Evolutionary conservation across 2,329 filamentous ascomycete species (phyloP), one percentile per base, ranked within the genome.

Genomic region (Fusarium coicis): DNA sequence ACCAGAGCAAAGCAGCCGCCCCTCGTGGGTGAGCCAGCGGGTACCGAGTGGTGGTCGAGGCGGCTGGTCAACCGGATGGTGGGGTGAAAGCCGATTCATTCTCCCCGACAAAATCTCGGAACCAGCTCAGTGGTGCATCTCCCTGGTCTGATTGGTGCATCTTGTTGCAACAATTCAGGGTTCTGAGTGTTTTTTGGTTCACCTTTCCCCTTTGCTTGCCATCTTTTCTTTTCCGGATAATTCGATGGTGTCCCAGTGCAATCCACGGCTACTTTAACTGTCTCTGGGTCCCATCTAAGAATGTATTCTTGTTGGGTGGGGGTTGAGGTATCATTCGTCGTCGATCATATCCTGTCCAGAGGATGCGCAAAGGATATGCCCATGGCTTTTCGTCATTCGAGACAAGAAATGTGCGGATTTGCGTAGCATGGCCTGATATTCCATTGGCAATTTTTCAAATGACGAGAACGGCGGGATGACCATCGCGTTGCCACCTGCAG

Each of bases 41-140:
- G 63, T 74, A 74, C 55, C 42, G 40, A 73, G 53, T 71, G 62
- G 58, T 71, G 71, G 67, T 73, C 53, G 57, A 50, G 50, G 55
- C 69, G 57, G 68, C 46, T 72, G 60, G 73, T 43, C 49, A 36
- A 63, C 47, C 46, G 44, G 66, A 62, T 66, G 59, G 71, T 72
- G 71, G 71, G 70, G 61, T 60, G 70, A 74, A 67, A 63, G 39
- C 72, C 66, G 61, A 75, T 67, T 72, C 72, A 70, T 61, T 63
- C 60, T 75, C 67, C 64, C 74, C 76, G 76, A 77, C 76, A 77
- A 78, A 78, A 75, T 72, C 74, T 78, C 76, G 76, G 72, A 71
- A 77, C 64, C 63, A 70, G 73, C 66, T 75, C 69, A 64, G 74
- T 74, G 70, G 72, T 74, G 68, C 55, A 73, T 70, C 57, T 52